Percentiles rank a stretch among this genome's conserved stretches.
These are phyloP conservation scores for Vigna angularis DNA, from an alignment of 306 rosid genomes.

Conservation along the genomic window DNA sequence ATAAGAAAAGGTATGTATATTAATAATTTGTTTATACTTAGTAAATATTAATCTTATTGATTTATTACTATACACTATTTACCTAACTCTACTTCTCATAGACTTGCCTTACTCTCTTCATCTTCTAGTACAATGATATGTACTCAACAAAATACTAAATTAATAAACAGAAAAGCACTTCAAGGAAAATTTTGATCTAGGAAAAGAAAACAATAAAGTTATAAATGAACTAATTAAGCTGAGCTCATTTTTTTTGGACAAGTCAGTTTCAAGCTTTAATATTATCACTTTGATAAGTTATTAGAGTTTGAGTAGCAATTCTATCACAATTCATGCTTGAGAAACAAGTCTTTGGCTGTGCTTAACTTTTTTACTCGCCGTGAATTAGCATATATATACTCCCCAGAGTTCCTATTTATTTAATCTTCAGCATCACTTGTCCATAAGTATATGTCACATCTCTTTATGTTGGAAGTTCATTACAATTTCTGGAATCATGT, in stretches of 20 bases:
- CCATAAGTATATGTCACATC: not conserved
- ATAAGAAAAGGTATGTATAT: not conserved
- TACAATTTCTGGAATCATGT: too few relatives aligned
- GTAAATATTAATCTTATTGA: not conserved
- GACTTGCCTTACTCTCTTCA: not conserved
- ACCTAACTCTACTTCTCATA: not conserved
- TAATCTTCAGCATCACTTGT: not conserved
- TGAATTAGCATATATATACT: not conserved
- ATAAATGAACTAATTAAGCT: not conserved
- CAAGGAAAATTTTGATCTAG: not conserved
- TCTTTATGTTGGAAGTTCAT: not conserved
- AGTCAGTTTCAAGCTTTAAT: not conserved
- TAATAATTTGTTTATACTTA: not conserved
- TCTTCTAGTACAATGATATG: slow-evolving; percentile 1
- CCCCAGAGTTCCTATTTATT: not conserved
- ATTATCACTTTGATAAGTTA: not conserved
- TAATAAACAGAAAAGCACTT: not conserved
- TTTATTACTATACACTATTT: not conserved
- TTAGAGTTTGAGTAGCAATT: not conserved
- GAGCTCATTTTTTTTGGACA: not conserved
- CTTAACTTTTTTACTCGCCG: not conserved
- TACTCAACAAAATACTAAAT: not conserved
- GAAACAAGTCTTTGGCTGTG: not conserved
- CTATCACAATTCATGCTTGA: not conserved
- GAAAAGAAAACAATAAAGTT: not conserved